Base-by-base conservation (phyloP, 345 rosid species). In the Moricandia moricandioides region DNA sequence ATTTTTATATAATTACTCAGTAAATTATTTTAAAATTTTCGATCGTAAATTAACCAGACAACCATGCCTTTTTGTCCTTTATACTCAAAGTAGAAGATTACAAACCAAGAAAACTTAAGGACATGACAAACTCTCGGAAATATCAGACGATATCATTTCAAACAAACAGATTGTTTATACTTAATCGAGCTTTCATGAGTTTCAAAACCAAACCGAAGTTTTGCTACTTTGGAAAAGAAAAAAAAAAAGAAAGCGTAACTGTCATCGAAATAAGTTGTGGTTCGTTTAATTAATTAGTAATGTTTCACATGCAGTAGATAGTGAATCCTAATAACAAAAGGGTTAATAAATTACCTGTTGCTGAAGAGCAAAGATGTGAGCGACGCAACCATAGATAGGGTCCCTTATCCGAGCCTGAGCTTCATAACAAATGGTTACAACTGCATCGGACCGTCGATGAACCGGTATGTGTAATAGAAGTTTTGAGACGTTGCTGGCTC, bases 401-500 rank as follows among this genome's bases (percentile, higher is more conserved):
- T 88, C 96, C 65, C 93, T 73, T 7, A 88, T 84, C 57, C 96
- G 78, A 31, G 96, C 89, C 63, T 88, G 86, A 71, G 96, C 96
- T 79, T 90, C 96, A 40, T 86, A 90, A 56, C 90, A 90, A 63
- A 90, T 84, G 6, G 93, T 90, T 17, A 88, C 88, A 16, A 87
- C 96, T 13, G 96, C 90, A 67, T 88, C 93, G 5, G 87, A 84
- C 58, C 96, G 73, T 69, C 85, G 85, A 71, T 86, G 88, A 30
- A 85, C 86, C 8, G 93, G 90, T 33, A 88, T 77, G 49, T 80
- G 86, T 21, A 82, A 69, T n/a, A 93, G 91, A 55, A 93, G 92
- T 83, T 93, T 91, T 0, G 98, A 87, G 16, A 87, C 96, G 66
- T 93, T 93, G 73, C 98, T 91, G 1, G 98, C 98, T 8, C 98